Evolutionary conservation across 768 basidiomycete genomes (phyloP), one percentile per base, ranked within the genome.

Genomic region (Zangia roseola): DNA sequence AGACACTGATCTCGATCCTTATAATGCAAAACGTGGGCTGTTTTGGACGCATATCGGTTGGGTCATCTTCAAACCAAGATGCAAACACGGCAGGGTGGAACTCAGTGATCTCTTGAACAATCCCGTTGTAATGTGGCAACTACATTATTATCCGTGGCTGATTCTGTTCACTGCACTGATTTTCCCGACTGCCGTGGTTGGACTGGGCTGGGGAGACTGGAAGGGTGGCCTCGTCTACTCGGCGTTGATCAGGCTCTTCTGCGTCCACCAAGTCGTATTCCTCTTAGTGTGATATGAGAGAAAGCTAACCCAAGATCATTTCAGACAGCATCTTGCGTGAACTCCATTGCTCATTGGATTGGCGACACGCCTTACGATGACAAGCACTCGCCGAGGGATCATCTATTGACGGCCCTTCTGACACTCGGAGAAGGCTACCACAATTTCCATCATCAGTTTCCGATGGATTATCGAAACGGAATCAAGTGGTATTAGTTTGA

Each of bases 371-470:
- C 92, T 24, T 95, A 93, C 62, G 93, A 95, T 70, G 91, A 94
- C 81, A 94, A 94, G 74, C 91, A 94, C 70, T 88, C 91, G 10
- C 93, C 94, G n/a, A 79, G 87, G 43, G 92, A 97, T 69, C 93
- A 95, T 69, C 65, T 94, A 52, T 64, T 94, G 64, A 95, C 94
- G 24, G 94, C 94, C 3, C 74, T 97, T 24, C 86, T 83, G 52
- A 97, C 94, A 30, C 85, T 94, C 61, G 94, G 94, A 46, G 94
- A 97, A 69, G 94, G 94, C 16, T 97, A 97, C 74, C 94, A 97
- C 77, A 97, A 97, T 71, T 95, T 94, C 82, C 94, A 97, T 73
- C 94, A 97, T 63, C 83, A 82, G 50, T 95, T 95, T 82, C 94
- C 94, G 7, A 92, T 92, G 89, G 94, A 97, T 69, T 97, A 94